These are phyloP conservation scores for Arachnopeziza araneosa DNA, from an alignment of 2,329 filamentous ascomycete species.

Conservation along the genomic window DNA sequence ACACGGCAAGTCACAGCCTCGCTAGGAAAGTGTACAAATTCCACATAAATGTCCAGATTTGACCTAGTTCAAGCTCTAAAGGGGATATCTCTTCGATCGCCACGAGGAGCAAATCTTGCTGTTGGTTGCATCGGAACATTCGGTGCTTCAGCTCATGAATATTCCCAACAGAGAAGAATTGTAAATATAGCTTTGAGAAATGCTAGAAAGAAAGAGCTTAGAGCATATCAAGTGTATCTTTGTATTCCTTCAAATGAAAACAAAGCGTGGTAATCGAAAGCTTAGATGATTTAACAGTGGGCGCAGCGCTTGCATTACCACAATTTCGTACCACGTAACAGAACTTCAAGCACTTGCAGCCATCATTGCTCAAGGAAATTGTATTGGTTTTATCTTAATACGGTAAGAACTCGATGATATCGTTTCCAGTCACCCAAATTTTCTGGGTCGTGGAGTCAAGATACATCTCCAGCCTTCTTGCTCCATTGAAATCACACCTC, in stretches of 20 bases:
- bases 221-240: not conserved
- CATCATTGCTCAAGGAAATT: not conserved
- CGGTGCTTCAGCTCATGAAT: not conserved
- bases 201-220: not conserved
- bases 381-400: too few relatives aligned
- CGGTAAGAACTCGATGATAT: too few relatives aligned
- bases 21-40: not conserved
- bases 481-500: too few relatives aligned
- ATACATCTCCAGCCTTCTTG: too few relatives aligned
- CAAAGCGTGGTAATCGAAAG: not conserved
- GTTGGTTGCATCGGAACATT: not conserved
- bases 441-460: too few relatives aligned
- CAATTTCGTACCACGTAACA: not conserved
- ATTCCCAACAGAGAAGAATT: not conserved
- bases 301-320: not conserved
- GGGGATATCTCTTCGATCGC: too few relatives aligned
- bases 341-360: not conserved
- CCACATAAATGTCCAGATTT: not conserved
- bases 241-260: not conserved
- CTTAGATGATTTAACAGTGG: not conserved
- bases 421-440: too few relatives aligned
- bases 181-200: not conserved
- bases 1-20: too few relatives aligned
- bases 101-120: not conserved
- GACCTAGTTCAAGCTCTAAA: too few relatives aligned